Evolutionary conservation across 2,329 filamentous ascomycete species (phyloP).

Genomic region (Xylaria polymorpha): DNA sequence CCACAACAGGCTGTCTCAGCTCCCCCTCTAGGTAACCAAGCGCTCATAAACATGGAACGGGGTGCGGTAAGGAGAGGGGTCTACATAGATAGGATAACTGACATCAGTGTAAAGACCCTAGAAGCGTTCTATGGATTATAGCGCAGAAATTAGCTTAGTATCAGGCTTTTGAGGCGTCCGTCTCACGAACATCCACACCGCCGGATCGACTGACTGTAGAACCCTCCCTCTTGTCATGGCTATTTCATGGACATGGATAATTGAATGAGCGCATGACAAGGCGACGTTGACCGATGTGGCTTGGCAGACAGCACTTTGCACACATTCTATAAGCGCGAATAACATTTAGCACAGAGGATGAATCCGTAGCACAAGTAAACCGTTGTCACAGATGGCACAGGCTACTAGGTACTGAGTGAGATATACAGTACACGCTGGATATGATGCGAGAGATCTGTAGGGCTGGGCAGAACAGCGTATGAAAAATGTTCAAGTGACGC

Average conservation of each 20-base stretch:
- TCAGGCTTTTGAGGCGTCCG: conserved; percentile 2
- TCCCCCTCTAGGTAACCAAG: conserved; percentile 20
- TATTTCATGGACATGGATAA: conserved; percentile 18
- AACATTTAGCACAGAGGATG: neutral
- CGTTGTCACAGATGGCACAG: neutral
- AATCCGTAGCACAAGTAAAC: neutral
- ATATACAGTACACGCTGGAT: too few relatives aligned
- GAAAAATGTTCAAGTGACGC: conserved; percentile 7
- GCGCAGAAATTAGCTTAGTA: conserved; percentile 11
- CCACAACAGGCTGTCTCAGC: conserved; percentile 38
- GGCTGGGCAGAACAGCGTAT: conserved; percentile 18
- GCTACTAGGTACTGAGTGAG: too few relatives aligned
- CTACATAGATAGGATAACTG: conserved; percentile 2
- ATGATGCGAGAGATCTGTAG: conserved; percentile 23
- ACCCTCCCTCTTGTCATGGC: conserved; percentile 12
- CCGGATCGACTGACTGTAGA: conserved; percentile 16
- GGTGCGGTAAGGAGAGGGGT: conserved; percentile 20
- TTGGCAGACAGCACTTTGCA: conserved; percentile 17
- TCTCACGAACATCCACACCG: conserved; percentile 27
- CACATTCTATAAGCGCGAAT: neutral
- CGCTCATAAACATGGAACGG: conserved; percentile 28
- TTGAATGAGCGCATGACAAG: conserved; percentile 14
- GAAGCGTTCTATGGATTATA: neutral
- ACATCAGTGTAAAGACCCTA: neutral
- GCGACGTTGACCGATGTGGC: conserved; percentile 16